Evolutionary conservation across 1,284 basidiomycete species (phyloP), one percentile per base, ranked within the genome.

Genomic region (Sanguinoderma infundibulare): DNA sequence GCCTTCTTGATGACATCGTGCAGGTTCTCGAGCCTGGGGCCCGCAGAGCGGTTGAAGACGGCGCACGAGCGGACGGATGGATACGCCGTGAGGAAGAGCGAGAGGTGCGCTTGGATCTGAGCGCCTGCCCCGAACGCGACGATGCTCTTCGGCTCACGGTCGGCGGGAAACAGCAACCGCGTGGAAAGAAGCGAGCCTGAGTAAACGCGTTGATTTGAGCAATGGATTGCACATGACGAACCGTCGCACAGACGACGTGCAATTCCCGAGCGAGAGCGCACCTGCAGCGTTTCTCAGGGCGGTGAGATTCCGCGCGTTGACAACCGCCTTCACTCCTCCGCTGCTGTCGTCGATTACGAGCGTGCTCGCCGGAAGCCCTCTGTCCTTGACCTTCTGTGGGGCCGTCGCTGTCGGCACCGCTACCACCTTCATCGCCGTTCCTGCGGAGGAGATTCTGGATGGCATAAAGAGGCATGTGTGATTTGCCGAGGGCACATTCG

Each of bases 281-380:
- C 92, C 91, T 65, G 90, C 91, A 51, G 92, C 93, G 59, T 91
- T 96, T 50, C 94, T 75, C 47, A 94, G 73, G 1, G 92, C 90
- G 0, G 94, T 96, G 62, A 96, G 75, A 39, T 79, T 80, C 42
- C 87, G 78, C 1, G 94, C 88, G 69, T 96, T 95, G 28, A 96
- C 77, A 15, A 96, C 75, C 0, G 90, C 92, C 64, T 82, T 87
- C 10, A 88, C 82, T 2, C 77, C 75, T 1, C 94, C 94, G 0
- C 83, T 86, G 5, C 69, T 68, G 64, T 93, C 89, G 68, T 95
- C 87, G 32, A 96, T 71, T 1, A 96, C 81, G 28, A 95, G 73
- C 0, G 91, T 96, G 2, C 87, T 88, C 0, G 82, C 93, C 1
- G 93, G 91, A 7, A 96, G 71, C 0, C 94, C 93, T 3, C 78